These are phyloP conservation scores for Dictyostelium purpureum DNA, from an alignment of 78 protist genomes.

Conservation along the genomic window DNA sequence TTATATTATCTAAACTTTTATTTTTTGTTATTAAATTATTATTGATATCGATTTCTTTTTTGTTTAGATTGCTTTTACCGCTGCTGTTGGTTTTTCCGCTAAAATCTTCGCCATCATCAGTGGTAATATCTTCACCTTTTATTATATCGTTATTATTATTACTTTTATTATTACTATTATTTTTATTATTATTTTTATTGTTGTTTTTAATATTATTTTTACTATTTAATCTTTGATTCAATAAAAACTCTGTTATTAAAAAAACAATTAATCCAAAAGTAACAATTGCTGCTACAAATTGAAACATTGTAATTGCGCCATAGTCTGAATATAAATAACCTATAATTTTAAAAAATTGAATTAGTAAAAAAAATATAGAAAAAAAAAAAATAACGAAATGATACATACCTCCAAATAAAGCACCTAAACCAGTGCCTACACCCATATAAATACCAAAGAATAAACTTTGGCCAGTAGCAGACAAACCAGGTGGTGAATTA, in stretches of 20 bases:
- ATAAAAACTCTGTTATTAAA: not conserved
- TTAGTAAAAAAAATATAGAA: too few species aligned
- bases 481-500: conserved; percentile 30
- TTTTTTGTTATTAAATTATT: too few species aligned
- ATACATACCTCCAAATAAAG: not conserved
- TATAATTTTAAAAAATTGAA: too few species aligned
- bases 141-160: not conserved
- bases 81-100: too few species aligned
- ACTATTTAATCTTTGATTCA: not conserved
- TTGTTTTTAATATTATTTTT: not conserved
- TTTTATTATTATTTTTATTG: not conserved
- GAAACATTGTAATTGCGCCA: conserved; percentile 37
- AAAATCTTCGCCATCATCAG: not conserved
- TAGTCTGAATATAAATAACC: not conserved
- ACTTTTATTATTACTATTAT: not conserved
- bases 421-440: conserved; percentile 36
- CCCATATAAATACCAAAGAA: conserved; percentile 50
- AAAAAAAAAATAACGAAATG: too few species aligned
- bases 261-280: not conserved
- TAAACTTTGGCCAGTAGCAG: conserved; percentile 46
- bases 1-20: too few species aligned
- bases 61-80: too few species aligned
- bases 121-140: not conserved
- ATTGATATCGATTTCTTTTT: too few species aligned
- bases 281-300: not conserved